These are phyloP conservation scores for Aspergillus carbonarius DNA, from an alignment of 2,329 filamentous ascomycete species.

Conservation along the genomic window DNA sequence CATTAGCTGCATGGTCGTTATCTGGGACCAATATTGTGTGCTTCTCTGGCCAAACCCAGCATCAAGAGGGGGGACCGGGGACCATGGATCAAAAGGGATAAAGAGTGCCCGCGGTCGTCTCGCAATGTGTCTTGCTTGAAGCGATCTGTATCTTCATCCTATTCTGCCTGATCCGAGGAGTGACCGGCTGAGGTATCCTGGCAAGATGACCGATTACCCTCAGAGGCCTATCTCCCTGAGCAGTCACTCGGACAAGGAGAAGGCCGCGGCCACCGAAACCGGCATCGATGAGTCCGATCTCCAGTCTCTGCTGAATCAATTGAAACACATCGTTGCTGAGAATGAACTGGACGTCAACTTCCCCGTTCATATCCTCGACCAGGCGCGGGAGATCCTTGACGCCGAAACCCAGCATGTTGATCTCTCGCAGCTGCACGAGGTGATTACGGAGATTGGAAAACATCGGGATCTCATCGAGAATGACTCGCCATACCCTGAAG, in stretches of 20 bases:
- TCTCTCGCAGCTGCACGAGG: constrained; percentile 1
- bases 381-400: constrained; percentile 4
- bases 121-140: too few species aligned
- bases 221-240: background rate
- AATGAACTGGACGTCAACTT: constrained; percentile 1
- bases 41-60: background rate
- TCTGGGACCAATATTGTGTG: background rate
- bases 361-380: constrained; percentile 2
- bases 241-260: background rate
- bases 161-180: too few species aligned
- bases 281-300: background rate
- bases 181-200: background rate
- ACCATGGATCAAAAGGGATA: background rate
- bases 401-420: constrained; percentile 2
- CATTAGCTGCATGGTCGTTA: background rate
- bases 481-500: constrained; percentile 18
- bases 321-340: background rate
- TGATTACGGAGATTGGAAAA: background rate
- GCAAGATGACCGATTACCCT: background rate
- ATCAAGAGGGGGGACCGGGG: too few species aligned
- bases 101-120: background rate
- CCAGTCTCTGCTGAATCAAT: background rate
- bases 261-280: background rate
- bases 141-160: background rate
- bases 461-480: constrained; percentile 1